Base-by-base conservation (phyloP, 2,329 filamentous ascomycete species). In the Shiraia sp. region DNA sequence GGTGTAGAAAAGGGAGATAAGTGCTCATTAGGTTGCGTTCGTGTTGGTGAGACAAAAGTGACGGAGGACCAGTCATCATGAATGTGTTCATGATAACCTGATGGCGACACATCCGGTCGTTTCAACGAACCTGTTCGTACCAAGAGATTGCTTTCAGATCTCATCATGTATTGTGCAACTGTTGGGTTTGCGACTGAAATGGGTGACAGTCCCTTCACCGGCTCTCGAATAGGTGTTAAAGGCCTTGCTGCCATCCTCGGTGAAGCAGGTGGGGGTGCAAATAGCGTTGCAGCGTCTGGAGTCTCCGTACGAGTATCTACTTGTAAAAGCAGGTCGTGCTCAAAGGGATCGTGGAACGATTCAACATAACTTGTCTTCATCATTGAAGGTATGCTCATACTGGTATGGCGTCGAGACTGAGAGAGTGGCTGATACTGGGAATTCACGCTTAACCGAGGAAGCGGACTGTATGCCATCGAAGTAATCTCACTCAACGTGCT, bases 321-420 rank as follows among this genome's bases (percentile, higher is more conserved):
- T 13, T 59, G 57, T 3, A 67, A 47, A 13, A 61, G 53, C 3
- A 67, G 39, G 27, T 64, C 63, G 26, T 61, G 55, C 32, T 65
- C 61, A 33, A 61, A 59, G 2, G 55, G 48, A n/a, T 60, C 57
- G 10, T 45, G 36, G 27, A 55, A 60, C 1, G 57, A 53, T 15
- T 59, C 51, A 16, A 46, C 55, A 34, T 47, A 39, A 8, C 34
- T 10, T 2, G 50, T 36, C 10, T 55, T 45, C 5, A 22, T 45
- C 6, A 51, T 33, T 13, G 50, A 43, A 28, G 44, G 28, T 3
- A 45, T 41, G 26, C 34, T 47, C 14, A 35, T 34, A 26, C 36
- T 40, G 3, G 42, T 15, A n/a, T 33, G 23, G 14, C 33, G 39
- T 35, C 32, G 51, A 16, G 63, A 59, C 6, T 56, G 57, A 12